Evolutionary conservation across 1,139 yeast genomes (phyloP), one percentile per base, ranked within the genome.

Genomic region (Hemisphaericaspora xylofermentans): DNA sequence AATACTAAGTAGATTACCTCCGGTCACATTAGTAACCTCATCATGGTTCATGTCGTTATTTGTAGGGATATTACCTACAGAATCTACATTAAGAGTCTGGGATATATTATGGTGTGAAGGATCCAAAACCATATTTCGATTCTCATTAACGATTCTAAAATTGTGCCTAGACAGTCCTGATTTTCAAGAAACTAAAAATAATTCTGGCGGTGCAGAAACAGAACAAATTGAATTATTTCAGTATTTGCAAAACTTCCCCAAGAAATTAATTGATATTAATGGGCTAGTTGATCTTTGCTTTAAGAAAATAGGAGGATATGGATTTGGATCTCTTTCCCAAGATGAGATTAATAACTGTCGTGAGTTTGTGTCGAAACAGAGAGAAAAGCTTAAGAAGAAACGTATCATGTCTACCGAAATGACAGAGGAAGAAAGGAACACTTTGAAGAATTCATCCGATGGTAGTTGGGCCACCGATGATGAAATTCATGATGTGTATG

Each of bases 31-130:
- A 33, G 95, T 95, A 49, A 91, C 98, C 0, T 91, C 97, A 0
- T 84, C 96, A 37, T 93, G 98, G 98, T 93, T 93, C 60, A 93
- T 93, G 98, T 86, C 96, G 48, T 78, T 88, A 6, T 93, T 86
- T 64, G 88, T 91, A 31, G 96, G 96, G 0, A 79, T 82, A 1
- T 64, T 93, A 32, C 98, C 98, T 0, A 79, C 88, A 14, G 98
- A 93, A 57, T 81, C 95, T 0, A 84, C 88, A 9, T 67, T 93
- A 39, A 68, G 98, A 43, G 84, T 93, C 0, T 93, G 98, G 98
- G 98, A 93, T 61, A 87, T 94, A 39, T 64, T 93, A 42, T 91
- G 95, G 72, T 88, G 85, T 56, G 98, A 93, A 59, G 97, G 89
- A 17, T 84, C 95, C 2, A 88, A 88, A 57, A 80, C 94, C 4